These are phyloP conservation scores for Eucalyptus viminalis DNA, from an alignment of 345 rosid species.

Conservation along the genomic window DNA sequence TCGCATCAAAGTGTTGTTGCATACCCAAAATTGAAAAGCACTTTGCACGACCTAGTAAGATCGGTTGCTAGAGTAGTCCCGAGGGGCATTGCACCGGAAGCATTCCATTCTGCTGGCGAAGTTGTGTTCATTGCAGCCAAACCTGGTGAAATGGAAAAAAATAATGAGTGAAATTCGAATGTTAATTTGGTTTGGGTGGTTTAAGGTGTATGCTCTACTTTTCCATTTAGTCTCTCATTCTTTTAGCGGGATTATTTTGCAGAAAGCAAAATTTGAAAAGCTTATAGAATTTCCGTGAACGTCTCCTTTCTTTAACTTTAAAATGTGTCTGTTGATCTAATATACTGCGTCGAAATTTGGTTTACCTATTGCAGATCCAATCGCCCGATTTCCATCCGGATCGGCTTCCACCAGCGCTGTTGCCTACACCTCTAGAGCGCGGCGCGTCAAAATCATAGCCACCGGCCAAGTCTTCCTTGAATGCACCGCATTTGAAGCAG, in stretches of 20 bases:
- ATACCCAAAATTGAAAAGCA: background rate
- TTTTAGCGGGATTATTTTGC: background rate
- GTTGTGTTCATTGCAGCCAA: conserved; percentile 80
- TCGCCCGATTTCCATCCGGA: conserved; percentile 86
- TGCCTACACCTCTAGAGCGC: conserved; percentile 25
- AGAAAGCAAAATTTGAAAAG: background rate
- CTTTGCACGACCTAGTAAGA: conserved; percentile 9
- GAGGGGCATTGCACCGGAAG: conserved; percentile 84
- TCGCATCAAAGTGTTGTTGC: background rate
- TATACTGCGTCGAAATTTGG: background rate
- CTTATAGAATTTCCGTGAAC: background rate
- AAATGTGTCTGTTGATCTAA: background rate
- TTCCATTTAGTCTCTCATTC: background rate
- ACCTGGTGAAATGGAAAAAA: conserved; percentile 9
- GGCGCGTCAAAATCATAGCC: conserved; percentile 27
- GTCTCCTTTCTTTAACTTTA: background rate
- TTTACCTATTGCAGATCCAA: conserved; percentile 78
- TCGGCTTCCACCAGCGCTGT: conserved; percentile 21
- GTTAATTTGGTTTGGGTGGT: background rate
- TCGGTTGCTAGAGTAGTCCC: conserved; percentile 31
- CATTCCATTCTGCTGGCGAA: conserved; percentile 87
- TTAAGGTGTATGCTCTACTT: background rate
- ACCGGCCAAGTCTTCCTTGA: conserved; percentile 45
- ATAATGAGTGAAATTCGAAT: background rate
- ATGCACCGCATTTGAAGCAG: conserved; percentile 84